Conservation (phyloP, 83 land plant genomes). For the Picea abies region DNA sequence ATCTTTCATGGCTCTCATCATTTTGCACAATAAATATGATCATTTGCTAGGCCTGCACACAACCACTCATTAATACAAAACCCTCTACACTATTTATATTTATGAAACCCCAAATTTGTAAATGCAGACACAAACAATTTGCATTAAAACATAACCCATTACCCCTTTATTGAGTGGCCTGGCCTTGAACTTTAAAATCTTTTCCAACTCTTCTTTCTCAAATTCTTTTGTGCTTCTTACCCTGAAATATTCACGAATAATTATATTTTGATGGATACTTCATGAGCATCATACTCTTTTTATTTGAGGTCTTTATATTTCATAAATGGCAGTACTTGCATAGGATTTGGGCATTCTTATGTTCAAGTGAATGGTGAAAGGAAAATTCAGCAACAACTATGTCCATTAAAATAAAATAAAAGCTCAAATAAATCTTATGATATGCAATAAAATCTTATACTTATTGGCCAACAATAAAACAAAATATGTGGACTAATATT, state of each 20-base stretch:
- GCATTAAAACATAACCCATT: not conserved
- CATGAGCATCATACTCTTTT: not conserved
- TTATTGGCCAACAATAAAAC: too few relatives aligned
- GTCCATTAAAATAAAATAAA: not conserved
- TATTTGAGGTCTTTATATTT: not conserved
- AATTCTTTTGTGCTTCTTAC: slow-evolving; percentile 76
- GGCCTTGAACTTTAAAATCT: slow-evolving; percentile 87
- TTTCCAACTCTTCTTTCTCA: slow-evolving; percentile 78
- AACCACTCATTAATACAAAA: too few relatives aligned
- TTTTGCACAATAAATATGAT: too few relatives aligned
- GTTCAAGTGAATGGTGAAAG: not conserved
- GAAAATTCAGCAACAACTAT: not conserved
- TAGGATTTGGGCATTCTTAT: not conserved
- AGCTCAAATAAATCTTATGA: too few relatives aligned
- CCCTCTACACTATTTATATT: too few relatives aligned
- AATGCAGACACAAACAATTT: not conserved
- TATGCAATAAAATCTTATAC: too few relatives aligned
- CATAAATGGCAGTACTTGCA: not conserved
- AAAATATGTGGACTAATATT: too few relatives aligned
- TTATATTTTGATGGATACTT: not conserved
- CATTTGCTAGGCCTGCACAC: too few relatives aligned
- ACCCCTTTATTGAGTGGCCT: slow-evolving; percentile 90
- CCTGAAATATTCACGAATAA: slow-evolving; percentile 25
- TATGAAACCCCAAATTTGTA: too few relatives aligned
- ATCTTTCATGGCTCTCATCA: too few relatives aligned